Base-by-base conservation (phyloP, 352 stramenopile genomes). In the Globisporangium spiculum region DNA sequence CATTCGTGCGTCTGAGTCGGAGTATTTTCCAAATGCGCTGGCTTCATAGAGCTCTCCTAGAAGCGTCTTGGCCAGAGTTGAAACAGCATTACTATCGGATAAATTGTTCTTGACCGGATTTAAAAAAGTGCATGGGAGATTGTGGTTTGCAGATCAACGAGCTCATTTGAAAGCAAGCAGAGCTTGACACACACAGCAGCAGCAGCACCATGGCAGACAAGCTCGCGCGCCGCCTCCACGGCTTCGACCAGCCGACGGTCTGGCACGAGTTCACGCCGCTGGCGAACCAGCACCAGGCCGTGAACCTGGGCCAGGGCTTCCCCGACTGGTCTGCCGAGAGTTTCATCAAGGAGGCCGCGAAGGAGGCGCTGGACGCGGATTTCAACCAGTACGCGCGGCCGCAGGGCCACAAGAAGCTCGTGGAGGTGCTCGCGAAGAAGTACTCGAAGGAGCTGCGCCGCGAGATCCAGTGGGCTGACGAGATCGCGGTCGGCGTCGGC, bases 301-400 rank as follows among this genome's bases (percentile, higher is more conserved):
- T 98, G n/a, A 98, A 98, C 75, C 78, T 98, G 27, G 92, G 88
- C 0, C 95, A 98, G 76, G 95, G 96, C 27, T 99, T 99, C 76
- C 82, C 85, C 9, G 86, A 97, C 75, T 99, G 97, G 97, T 89
- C 80, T 54, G 98, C 92, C 70, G 88, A 97, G 63, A 80, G 92
- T 24, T 99, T 99, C 67, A 81, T 98, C 59, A 97, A 98, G 65
- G 87, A 96, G 32, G 96, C 92, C 60, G 93, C 94, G 58, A 97
- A 98, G 66, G 83, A 91, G 67, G 96, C 96, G 50, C 83, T 98
- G 36, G 83, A 98, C 60, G 89, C 93, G 48, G 91, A 98, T 84
- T 88, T 91, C 63, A 98, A 98, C 83, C 95, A 98, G 75, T 98
- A 98, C 73, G 92, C 86, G 53, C 91, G 91, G 7, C 91, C 94